Base-by-base conservation (phyloP, 2,329 filamentous ascomycete species). In the Scytalidium lignicola region DNA sequence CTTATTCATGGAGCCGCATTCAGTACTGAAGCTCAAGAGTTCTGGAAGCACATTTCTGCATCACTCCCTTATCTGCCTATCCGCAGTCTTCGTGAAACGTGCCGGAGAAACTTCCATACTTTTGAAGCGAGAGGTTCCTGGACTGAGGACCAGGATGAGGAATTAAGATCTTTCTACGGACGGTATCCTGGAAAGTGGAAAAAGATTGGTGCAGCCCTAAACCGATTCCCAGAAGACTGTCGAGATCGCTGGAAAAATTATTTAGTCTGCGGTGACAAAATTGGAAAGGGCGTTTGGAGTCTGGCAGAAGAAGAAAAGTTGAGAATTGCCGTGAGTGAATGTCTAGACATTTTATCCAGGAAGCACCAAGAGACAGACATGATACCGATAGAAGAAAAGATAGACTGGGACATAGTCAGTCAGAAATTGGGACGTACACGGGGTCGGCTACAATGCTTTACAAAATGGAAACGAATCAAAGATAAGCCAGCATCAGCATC, bases 181-280 rank as follows among this genome's bases (percentile, higher is more conserved):
- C 74, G 20, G 42, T 44, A 52, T 48, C 59, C 56, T 1, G 74
- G 70, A 15, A 78, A 80, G 51, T 90, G 85, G 82, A 74, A 74
- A 10, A 56, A 72, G 22, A 85, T 90, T 54, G 80, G 75, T 0
- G 69, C 73, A n/a, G 55, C 79, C 19, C 75, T 88, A 54, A 82
- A 82, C 53, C 81, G 87, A 5, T 76, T 82, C 37, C 73, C 78
- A 0, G 78, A 82, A 51, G 85, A 89, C 60, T 74, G 83, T 46
- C 78, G 85, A 45, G 85, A 89, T 62, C 80, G 86, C 3, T 88
- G 83, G 71, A 75, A 82, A 37, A 86, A 88, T 58, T 82, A 85
- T 58, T 67, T 86, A 19, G 68, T 83, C 42, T 83, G 79, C 47
- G 77, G 77, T 18, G 71, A 76, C 5, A 74, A 71, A 0, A 69